Evolutionary conservation across 805 yeast genomes (phyloP).

Genomic region (Kuraishia floccosa): DNA sequence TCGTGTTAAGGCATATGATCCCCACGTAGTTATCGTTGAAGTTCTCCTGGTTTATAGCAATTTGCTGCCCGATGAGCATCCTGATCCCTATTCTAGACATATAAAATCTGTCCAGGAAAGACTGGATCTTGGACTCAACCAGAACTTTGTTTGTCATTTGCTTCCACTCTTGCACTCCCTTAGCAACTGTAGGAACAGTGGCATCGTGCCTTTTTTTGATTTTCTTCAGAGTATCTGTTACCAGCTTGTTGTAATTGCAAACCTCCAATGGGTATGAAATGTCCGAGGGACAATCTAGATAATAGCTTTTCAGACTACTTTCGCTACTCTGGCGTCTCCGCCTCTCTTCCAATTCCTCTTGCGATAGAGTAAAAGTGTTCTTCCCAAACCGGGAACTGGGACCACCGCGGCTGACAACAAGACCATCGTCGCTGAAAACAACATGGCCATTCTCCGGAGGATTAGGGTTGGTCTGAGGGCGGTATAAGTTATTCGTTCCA

Average conservation of each 20-base stretch:
- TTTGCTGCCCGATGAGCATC: conserved; percentile 91
- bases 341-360: conserved; percentile 7
- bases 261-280: conserved; percentile 66
- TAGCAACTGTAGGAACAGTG: conserved; percentile 85
- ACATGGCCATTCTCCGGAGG: conserved; percentile 1
- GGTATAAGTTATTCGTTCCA: conserved; percentile 5
- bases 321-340: too few relatives aligned
- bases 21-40: conserved; percentile 63
- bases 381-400: not conserved
- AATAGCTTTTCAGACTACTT: conserved; percentile 38
- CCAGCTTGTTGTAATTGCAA: conserved; percentile 54
- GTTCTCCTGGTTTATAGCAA: conserved; percentile 67
- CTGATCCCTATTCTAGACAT: conserved; percentile 88
- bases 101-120: conserved; percentile 76
- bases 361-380: conserved; percentile 2
- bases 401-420: conserved; percentile 13
- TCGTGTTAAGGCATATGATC: conserved; percentile 76
- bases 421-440: conserved; percentile 37
- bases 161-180: conserved; percentile 90
- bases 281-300: conserved; percentile 39
- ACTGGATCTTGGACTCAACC: conserved; percentile 66
- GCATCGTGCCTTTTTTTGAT: conserved; percentile 86
- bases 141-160: conserved; percentile 28
- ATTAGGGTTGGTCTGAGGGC: conserved; percentile 1
- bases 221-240: conserved; percentile 51